phyloP scores from a whole-genome alignment of 1,139 yeast genomes.

The Zygoascus meyerae region DNA sequence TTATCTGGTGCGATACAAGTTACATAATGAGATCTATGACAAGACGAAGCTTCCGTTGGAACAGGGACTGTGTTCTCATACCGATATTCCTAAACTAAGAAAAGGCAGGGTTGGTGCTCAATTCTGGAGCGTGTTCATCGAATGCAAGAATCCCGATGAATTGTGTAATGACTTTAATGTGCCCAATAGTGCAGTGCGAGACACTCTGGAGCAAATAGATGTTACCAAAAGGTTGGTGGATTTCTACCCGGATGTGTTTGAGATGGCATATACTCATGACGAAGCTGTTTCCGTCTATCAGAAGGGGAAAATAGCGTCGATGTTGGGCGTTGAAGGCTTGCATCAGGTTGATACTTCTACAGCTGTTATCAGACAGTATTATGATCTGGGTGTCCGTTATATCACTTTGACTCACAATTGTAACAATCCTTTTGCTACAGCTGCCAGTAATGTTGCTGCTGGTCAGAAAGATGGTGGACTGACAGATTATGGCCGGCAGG shows the following conservation, averaged over 20 bases:
- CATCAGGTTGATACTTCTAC: conserved; percentile 48
- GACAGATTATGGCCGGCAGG: conserved; percentile 37
- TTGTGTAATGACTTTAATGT: conserved; percentile 15
- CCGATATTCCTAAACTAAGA: conserved; percentile 17
- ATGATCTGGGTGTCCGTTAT: conserved; percentile 46
- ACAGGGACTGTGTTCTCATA: conserved; percentile 15
- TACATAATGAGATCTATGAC: conserved; percentile 16
- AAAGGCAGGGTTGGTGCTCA: conserved; percentile 20
- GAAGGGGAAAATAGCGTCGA: conserved; percentile 38
- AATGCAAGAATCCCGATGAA: conserved; percentile 14
- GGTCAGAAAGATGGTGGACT: conserved; percentile 45
- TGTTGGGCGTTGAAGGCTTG: conserved; percentile 49
- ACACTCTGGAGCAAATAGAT: conserved; percentile 50
- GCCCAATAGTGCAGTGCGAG: conserved; percentile 38
- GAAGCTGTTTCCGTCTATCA: conserved; percentile 38
- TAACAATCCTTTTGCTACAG: conserved; percentile 52
- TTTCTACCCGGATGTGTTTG: conserved; percentile 37
- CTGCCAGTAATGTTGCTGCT: conserved; percentile 43
- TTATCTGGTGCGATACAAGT: conserved; percentile 15
- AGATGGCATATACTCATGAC: conserved; percentile 37
- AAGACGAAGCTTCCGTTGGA: conserved; percentile 13
- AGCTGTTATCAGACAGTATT: conserved; percentile 45
- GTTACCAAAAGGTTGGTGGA: conserved; percentile 42
- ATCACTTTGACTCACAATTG: conserved; percentile 50
- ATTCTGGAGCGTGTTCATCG: conserved; percentile 19